Conservation (phyloP, 306 rosid genomes). For the Styphnolobium japonicum region DNA sequence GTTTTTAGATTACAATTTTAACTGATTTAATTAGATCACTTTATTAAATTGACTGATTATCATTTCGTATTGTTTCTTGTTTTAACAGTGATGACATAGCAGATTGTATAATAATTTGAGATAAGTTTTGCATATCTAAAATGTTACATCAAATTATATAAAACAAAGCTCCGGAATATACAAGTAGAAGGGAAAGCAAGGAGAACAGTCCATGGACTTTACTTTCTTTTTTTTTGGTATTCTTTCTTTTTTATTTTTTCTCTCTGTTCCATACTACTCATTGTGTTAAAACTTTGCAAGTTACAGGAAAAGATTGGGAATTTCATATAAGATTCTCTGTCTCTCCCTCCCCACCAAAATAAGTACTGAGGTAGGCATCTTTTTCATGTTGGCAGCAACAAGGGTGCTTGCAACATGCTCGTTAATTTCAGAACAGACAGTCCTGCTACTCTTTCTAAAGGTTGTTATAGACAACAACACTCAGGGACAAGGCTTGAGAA, state of each 20-base stretch:
- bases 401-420: constrained; percentile 8
- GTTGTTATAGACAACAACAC: constrained; percentile 26
- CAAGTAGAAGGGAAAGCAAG: too few species aligned
- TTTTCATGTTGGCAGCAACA: constrained; percentile 16
- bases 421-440: constrained; percentile 24
- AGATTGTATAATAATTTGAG: too few species aligned
- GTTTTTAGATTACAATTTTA: too few species aligned
- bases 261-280: not conserved
- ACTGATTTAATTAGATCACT: not conserved
- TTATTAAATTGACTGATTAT: not conserved
- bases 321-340: constrained; percentile 12
- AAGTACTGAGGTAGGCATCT: constrained; percentile 12
- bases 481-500: not conserved
- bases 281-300: not conserved
- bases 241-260: too few species aligned
- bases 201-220: too few species aligned
- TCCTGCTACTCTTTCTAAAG: constrained; percentile 12
- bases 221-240: too few species aligned
- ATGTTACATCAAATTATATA: too few species aligned
- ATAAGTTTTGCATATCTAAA: too few species aligned
- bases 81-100: not conserved
- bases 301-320: not conserved
- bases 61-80: not conserved
- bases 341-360: constrained; percentile 9
- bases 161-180: too few species aligned